Base-by-base conservation (phyloP, 2,329 filamentous ascomycete species). In the Pezicula carpinea region DNA sequence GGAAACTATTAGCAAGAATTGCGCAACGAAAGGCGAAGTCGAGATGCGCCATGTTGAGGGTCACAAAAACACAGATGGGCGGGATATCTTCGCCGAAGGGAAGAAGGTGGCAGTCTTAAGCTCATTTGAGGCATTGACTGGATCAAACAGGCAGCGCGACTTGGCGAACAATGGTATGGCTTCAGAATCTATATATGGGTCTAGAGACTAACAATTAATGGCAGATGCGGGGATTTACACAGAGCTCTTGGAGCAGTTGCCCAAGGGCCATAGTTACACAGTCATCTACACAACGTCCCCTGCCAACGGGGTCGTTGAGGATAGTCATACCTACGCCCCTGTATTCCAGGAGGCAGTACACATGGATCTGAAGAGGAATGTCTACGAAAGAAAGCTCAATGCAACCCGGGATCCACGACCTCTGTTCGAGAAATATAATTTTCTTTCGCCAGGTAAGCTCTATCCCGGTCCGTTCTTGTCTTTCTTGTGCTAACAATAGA, bases 351-450 rank as follows among this genome's bases (percentile, higher is more conserved):
- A 82, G 43, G 67, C 76, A 11, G 62, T 86, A 42, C 86, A 87
- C 59, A 79, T 82, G 64, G 87, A 92, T 53, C 68, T 93, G 54
- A 93, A 88, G 77, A 80, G 89, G 58, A 39, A 64, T 21, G 55
- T 66, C 15, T 32, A 49, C 17, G 35, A 59, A 15, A 57, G 51
- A n/a, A 67, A 68, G 15, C 61, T 63, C 14, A 73, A 77, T 49
- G 60, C 53, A 44, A 70, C 64, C 6, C 60, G 70, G 3, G 64
- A 75, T 48, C 73, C 67, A 31, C 65, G 75, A 23, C 74, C 80
- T 4, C 68, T 95, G 36, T 97, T 99, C 60, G 87, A 95, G 69
- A 90, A 87, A 66, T 99, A 99, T 67, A 87, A 96, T 65, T 97
- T 91, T 71, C 86, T 99, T 57, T 92, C 85, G 10, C 89, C 90